Conservation (phyloP, 192 early-diverging fungal genomes). For the Podila verticillata region DNA sequence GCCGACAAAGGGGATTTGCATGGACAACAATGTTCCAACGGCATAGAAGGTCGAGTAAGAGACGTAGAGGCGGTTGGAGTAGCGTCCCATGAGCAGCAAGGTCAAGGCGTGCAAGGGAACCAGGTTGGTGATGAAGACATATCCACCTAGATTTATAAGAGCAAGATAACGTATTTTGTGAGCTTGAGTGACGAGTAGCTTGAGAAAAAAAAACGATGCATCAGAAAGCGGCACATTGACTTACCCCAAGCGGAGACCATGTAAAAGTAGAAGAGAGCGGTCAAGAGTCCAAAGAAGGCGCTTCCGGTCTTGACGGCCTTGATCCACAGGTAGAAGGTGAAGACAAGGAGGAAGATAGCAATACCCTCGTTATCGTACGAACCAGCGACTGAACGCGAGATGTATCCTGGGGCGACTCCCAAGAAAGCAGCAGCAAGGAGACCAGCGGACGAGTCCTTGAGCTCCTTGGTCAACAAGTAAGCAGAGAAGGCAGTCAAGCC, state of each 20-base stretch:
- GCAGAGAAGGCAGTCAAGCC: conserved; percentile 95
- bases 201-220: not conserved
- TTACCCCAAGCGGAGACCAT: conserved; percentile 99
- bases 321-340: conserved; percentile 99
- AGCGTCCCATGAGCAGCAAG: conserved; percentile 96
- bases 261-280: conserved; percentile 98
- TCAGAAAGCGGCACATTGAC: not conserved
- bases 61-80: conserved; percentile 92
- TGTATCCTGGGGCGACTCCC: conserved; percentile 98
- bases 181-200: not conserved
- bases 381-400: conserved; percentile 99
- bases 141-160: conserved; percentile 69
- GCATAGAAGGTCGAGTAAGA: conserved; percentile 99
- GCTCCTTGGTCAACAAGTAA: conserved; percentile 92
- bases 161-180: not conserved
- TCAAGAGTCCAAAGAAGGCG: conserved; percentile 83
- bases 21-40: conserved; percentile 94
- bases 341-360: conserved; percentile 98
- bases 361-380: conserved; percentile 99
- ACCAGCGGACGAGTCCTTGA: conserved; percentile 92
- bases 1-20: conserved; percentile 99
- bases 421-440: conserved; percentile 98
- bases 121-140: conserved; percentile 99
- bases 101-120: conserved; percentile 97
- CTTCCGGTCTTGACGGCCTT: conserved; percentile 96